A percentile compares a stretch with the other conserved stretches of the same genome.
phyloP scores from a whole-genome alignment of 345 rosid genomes.

The Eucalyptus grandis region DNA sequence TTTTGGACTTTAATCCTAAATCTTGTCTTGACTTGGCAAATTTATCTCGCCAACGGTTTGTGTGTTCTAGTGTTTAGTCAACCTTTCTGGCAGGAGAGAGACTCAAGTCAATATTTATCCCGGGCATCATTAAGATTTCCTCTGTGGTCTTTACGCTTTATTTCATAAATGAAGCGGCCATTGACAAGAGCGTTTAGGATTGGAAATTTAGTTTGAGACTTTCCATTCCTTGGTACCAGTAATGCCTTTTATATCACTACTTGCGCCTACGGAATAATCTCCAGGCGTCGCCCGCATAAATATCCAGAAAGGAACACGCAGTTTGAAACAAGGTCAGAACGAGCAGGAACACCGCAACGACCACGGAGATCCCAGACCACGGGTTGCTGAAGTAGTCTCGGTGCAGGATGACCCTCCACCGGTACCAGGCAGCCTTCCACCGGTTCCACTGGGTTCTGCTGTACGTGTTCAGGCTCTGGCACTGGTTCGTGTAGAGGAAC shows the following conservation, averaged over 20 bases:
- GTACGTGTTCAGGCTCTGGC: neutral
- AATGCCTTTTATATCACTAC: neutral
- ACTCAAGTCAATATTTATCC: neutral
- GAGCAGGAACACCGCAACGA: neutral
- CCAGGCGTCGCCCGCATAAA: neutral
- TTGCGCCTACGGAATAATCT: neutral
- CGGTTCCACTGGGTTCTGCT: neutral
- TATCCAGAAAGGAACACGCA: neutral
- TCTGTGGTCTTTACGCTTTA: neutral
- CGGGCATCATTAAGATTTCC: neutral
- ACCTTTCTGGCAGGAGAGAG: neutral
- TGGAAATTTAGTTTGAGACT: neutral
- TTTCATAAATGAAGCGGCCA: neutral
- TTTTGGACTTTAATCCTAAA: neutral
- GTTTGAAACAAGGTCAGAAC: neutral
- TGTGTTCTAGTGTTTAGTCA: neutral
- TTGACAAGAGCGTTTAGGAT: neutral
- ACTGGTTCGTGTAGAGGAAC: neutral
- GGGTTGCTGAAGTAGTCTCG: neutral
- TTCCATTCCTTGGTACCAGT: neutral
- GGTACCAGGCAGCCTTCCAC: neutral
- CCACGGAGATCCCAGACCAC: neutral
- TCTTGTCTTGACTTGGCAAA: neutral
- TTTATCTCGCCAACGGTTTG: neutral
- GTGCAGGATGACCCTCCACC: neutral